Percentiles rank a stretch among this genome's conserved stretches.
Evolutionary conservation across 2,329 filamentous ascomycete species (phyloP).

Genomic region (Diaporthe sp.): DNA sequence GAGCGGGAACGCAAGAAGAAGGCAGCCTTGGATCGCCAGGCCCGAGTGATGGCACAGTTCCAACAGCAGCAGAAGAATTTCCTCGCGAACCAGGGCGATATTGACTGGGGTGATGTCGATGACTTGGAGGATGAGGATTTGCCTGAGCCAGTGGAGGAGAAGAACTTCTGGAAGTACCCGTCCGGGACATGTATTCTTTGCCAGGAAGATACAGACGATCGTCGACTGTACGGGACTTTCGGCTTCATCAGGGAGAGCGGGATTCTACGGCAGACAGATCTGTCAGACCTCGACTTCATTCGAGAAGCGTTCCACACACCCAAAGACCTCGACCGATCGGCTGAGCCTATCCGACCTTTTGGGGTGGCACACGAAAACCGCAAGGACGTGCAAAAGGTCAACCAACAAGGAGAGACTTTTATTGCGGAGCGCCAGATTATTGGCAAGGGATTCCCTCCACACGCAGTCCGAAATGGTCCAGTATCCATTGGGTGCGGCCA

Average conservation of each 20-base stretch:
- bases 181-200: conserved; percentile 94
- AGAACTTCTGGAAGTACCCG: conserved; percentile 90
- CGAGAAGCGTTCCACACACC: conserved; percentile 86
- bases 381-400: conserved; percentile 80
- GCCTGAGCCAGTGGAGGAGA: conserved; percentile 70
- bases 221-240: conserved; percentile 91
- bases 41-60: conserved; percentile 96
- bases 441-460: conserved; percentile 87
- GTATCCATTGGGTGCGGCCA: conserved; percentile 94
- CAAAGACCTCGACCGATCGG: conserved; percentile 84
- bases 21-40: conserved; percentile 89
- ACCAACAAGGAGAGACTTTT: conserved; percentile 78
- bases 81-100: conserved; percentile 85
- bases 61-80: conserved; percentile 98
- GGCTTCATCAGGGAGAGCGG: conserved; percentile 88
- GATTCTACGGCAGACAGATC: conserved; percentile 88
- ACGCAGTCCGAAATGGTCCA: conserved; percentile 77
- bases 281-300: conserved; percentile 85
- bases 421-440: conserved; percentile 83
- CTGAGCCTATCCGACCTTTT: conserved; percentile 87
- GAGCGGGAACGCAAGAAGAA: conserved; percentile 90
- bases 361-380: conserved; percentile 92
- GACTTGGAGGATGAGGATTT: conserved; percentile 79
- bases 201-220: conserved; percentile 94
- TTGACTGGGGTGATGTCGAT: conserved; percentile 92